Base-by-base conservation (phyloP, 73 alveolate genomes). In the Paramecium pentaurelia region DNA sequence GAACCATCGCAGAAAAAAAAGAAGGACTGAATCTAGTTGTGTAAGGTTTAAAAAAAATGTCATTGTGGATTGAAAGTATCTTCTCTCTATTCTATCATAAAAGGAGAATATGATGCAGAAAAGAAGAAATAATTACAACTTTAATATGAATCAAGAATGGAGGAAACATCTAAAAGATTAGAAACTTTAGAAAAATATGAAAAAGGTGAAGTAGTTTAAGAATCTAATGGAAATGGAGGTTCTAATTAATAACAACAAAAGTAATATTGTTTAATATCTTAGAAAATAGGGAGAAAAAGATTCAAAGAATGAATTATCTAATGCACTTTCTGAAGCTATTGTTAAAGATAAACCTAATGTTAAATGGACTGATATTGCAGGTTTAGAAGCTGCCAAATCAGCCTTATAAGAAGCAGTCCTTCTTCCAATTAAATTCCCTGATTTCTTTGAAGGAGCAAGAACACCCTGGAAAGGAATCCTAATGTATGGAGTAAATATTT, bases 381-480 rank as follows among this genome's bases (percentile, higher is more conserved):
- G 99, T 11, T 95, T 96, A 38, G 99, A 97, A 45, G 94, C 92
- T 14, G 99, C 99, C 16, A 98, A 98, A 93, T 93, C 95, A 30
- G 94, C 99, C 34, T 95, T 98, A 71, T 93, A 98, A 88, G 99
- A 98, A 85, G 99, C 99, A 12, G 99, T 98, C 30, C 96, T 98
- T 34, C 94, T 98, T 49, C 99, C 99, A 1, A 96, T 98, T 10
- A 95, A 97, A 93, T 98, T 96, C 95, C 99, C 99, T 27, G 97
- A 98, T 92, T 97, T 98, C 18, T 98, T 98, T 86, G 95, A 95
- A 37, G 99, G 99, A 32, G 98, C 97, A 60, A 83, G 99, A 44
- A 95, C 94, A 44, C 99, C 99, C 18, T 98, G 99, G 99, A 93
- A 97, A 58, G 99, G 99, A 49, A 98, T 98, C 59, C 95, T 98